Base-by-base conservation (phyloP, 2,329 filamentous ascomycete species). In the Fusarium verrucosum region DNA sequence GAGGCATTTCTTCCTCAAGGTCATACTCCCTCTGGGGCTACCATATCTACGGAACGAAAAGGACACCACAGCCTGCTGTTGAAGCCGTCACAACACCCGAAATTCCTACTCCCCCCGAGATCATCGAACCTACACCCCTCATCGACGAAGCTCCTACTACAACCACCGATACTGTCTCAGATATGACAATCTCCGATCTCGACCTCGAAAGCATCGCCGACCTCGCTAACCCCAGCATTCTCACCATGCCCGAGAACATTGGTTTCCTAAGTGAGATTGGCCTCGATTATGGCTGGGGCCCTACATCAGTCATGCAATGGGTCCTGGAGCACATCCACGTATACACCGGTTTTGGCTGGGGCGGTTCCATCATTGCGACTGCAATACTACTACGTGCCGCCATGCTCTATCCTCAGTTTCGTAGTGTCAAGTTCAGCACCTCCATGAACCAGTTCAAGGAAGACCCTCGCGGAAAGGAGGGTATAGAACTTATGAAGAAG, bases 251-350 rank as follows among this genome's bases (percentile, higher is more conserved):
- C 32, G 90, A 94, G 72, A 82, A 87, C 46, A 86, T 96, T 57
- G 95, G 95, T 62, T 97, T 94, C 73, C 81, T 99, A 57, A 87
- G 91, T 69, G 84, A 87, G 8, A 82, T 98, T 11, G 95, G 95
- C 5, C 81, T 99, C 20, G 92, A 98, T 71, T 98, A 90, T 72
- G 93, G 94, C 73, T 94, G 82, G 81, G 94, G 94, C 16, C 87
- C 91, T 7, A 92, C 93, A 0, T 80, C 88, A 5, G 67, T 87
- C 16, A 87, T 95, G 76, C 84, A 97, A 78, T 94, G 85, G 83
- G 20, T 86, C 4, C 79, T 98, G 11, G 95, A 99, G 81, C 88
- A 94, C 74, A 74, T 96, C 36, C 92, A 99, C 78, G 82, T 97
- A 61, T 89, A 84, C 69, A 80, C 77, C 3, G 92, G 90, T 32